phyloP scores from a whole-genome alignment of 2,329 filamentous ascomycete genomes.

The Cladophialophora carrionii region DNA sequence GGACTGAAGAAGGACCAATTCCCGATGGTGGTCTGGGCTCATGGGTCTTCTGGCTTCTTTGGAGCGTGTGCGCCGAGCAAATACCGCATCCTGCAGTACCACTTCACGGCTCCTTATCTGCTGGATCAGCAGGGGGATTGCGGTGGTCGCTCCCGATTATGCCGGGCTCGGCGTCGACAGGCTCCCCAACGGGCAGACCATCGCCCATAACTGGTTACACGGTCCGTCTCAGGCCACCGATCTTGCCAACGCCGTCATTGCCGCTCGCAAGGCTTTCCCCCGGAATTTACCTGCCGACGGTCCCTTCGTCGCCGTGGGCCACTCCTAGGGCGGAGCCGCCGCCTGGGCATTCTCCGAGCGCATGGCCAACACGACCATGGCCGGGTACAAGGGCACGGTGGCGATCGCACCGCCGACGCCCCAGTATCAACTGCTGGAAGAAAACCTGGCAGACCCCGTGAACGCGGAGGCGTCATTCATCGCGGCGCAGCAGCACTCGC shows the following conservation, averaged over 20 bases:
- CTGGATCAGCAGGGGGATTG: conserved; percentile 51
- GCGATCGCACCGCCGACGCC: conserved; percentile 6
- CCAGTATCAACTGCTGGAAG: background rate
- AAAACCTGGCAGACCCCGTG: conserved; percentile 7
- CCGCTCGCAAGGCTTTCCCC: conserved; percentile 49
- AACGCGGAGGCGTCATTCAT: background rate
- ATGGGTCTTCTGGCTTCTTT: conserved; percentile 52
- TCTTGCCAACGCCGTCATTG: conserved; percentile 49
- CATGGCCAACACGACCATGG: conserved; percentile 41
- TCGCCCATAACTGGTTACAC: conserved; percentile 45
- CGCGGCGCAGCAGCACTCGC: background rate
- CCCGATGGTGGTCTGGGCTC: conserved; percentile 50
- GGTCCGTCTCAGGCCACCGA: conserved; percentile 50
- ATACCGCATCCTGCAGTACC: conserved; percentile 49
- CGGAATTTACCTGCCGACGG: background rate
- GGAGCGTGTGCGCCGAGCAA: conserved; percentile 49
- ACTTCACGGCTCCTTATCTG: conserved; percentile 47
- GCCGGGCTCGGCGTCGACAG: conserved; percentile 50
- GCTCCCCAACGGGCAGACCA: background rate
- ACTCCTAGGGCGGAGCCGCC: conserved; percentile 53
- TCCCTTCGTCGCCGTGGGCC: conserved; percentile 54
- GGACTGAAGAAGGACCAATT: conserved; percentile 17
- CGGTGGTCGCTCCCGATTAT: conserved; percentile 53
- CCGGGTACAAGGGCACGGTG: conserved; percentile 30
- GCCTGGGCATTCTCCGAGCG: conserved; percentile 49